These are phyloP conservation scores for Hymenoscyphus occultus DNA, from an alignment of 2,329 filamentous ascomycete genomes.

Conservation along the genomic window DNA sequence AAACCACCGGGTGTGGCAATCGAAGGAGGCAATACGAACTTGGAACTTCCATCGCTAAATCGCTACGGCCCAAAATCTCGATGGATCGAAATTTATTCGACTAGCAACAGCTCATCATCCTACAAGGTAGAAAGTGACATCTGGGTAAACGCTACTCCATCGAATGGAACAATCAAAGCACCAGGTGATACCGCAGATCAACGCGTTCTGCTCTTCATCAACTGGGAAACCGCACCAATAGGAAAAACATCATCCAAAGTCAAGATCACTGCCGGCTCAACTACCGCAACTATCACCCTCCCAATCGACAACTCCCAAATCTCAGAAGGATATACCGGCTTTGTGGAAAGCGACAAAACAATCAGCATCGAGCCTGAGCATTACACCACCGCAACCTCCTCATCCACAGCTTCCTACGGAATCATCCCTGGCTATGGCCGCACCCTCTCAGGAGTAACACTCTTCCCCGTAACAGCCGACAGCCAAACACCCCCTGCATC, in stretches of 20 bases:
- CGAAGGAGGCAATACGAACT: constrained; percentile 18
- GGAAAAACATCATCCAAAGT: constrained; percentile 17
- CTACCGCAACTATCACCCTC: constrained; percentile 12
- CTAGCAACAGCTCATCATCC: constrained; percentile 9
- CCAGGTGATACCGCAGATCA: constrained; percentile 20
- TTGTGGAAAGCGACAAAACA: constrained; percentile 35
- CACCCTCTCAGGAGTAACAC: constrained; percentile 53
- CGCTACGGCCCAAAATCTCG: constrained; percentile 12
- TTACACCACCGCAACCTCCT: constrained; percentile 43
- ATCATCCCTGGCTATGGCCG: constrained; percentile 54
- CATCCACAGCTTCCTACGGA: constrained; percentile 42
- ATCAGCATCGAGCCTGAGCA: constrained; percentile 53
- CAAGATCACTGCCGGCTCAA: constrained; percentile 9
- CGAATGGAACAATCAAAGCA: constrained; percentile 13
- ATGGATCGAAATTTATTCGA: constrained; percentile 22
- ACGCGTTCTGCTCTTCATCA: constrained; percentile 16
- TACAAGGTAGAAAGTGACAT: constrained; percentile 18
- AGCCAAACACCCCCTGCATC: constrained; percentile 47
- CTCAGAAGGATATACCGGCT: constrained; percentile 11
- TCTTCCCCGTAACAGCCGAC: constrained; percentile 50
- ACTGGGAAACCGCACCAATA: constrained; percentile 13
- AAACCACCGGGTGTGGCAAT: constrained; percentile 17
- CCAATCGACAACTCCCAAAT: constrained; percentile 16
- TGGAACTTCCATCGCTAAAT: constrained; percentile 15
- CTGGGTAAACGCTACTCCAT: constrained; percentile 15